These are phyloP conservation scores for Aaosphaeria arxii DNA, from an alignment of 2,329 filamentous ascomycete genomes.

Conservation along the genomic window DNA sequence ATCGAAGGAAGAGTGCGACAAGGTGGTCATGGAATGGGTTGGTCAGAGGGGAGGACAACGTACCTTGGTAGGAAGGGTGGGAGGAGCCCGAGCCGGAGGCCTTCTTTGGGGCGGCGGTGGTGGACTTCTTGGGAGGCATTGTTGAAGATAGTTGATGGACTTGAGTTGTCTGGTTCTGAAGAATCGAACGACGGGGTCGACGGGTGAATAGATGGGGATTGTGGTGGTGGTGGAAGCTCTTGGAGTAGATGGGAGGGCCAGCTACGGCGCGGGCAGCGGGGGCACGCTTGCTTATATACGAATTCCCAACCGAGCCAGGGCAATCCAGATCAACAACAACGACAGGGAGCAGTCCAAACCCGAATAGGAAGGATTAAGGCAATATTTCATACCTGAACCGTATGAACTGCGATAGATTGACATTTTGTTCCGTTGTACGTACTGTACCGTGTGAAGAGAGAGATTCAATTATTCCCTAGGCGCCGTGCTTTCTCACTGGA, in stretches of 20 bases:
- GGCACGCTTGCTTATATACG: constrained; percentile 26
- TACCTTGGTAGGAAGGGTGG: constrained; percentile 67
- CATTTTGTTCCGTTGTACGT: too few relatives aligned
- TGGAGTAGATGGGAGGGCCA: constrained; percentile 18
- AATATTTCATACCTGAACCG: too few relatives aligned
- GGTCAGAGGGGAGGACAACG: constrained; percentile 29
- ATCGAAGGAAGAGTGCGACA: constrained; percentile 43
- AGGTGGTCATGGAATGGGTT: constrained; percentile 41
- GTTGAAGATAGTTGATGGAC: constrained; percentile 30
- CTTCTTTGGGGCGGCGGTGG: constrained; percentile 58
- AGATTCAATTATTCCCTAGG: too few relatives aligned
- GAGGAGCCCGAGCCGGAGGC: constrained; percentile 50
- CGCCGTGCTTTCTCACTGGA: too few relatives aligned
- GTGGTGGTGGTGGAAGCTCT: constrained; percentile 21
- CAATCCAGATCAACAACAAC: constrained; percentile 27
- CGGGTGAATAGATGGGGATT: constrained; percentile 16
- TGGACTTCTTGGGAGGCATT: constrained; percentile 66
- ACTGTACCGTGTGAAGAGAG: too few relatives aligned
- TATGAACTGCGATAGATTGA: too few relatives aligned
- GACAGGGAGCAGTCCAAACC: constrained; percentile 22
- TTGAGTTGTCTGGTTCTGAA: constrained; percentile 20
- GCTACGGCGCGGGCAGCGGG: constrained; percentile 25
- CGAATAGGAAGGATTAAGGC: constrained; percentile 27
- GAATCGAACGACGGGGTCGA: constrained; percentile 32
- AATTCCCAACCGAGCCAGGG: constrained; percentile 20